Evolutionary conservation across 2,329 filamentous ascomycete genomes (phyloP).

Genomic region (Fusarium falciforme): DNA sequence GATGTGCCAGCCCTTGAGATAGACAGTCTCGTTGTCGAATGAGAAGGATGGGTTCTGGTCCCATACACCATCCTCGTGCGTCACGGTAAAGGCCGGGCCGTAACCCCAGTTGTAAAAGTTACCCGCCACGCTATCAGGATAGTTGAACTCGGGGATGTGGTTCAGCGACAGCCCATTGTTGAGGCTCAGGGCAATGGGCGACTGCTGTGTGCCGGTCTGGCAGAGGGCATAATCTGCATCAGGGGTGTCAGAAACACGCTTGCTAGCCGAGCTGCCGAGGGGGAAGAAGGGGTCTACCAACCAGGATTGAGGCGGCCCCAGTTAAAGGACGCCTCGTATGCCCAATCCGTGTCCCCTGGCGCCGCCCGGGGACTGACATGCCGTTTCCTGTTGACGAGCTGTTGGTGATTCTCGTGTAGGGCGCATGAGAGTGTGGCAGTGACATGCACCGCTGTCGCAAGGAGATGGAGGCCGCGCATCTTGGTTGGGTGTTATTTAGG

Average conservation of each 20-base stretch:
- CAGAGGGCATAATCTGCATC: conserved; percentile 24
- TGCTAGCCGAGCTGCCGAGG: accelerated
- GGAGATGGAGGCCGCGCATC: conserved; percentile 18
- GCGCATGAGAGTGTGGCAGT: conserved; percentile 11
- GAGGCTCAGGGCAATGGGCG: conserved; percentile 27
- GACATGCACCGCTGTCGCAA: not conserved
- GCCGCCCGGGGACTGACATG: conserved; percentile 22
- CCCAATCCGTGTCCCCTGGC: conserved; percentile 13
- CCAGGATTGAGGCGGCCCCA: conserved; percentile 33
- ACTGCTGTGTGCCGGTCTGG: conserved; percentile 35
- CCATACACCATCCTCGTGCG: conserved; percentile 24
- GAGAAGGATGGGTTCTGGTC: conserved; percentile 22
- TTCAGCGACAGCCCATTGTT: conserved; percentile 32
- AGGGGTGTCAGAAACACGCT: not conserved
- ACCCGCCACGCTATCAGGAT: conserved; percentile 11
- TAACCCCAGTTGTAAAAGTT: conserved; percentile 39
- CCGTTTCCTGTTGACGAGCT: conserved; percentile 24
- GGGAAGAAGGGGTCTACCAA: not conserved
- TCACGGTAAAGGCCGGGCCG: conserved; percentile 28
- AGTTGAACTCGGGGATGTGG: conserved; percentile 25
- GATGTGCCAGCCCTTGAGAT: conserved; percentile 37
- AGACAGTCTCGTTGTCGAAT: conserved; percentile 35
- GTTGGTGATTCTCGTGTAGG: conserved; percentile 22
- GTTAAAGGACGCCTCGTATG: conserved; percentile 31
- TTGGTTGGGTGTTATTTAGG: not conserved